Evolutionary conservation across 2,329 filamentous ascomycete species (phyloP).

Genomic region (Chaetomiaceae sp.): DNA sequence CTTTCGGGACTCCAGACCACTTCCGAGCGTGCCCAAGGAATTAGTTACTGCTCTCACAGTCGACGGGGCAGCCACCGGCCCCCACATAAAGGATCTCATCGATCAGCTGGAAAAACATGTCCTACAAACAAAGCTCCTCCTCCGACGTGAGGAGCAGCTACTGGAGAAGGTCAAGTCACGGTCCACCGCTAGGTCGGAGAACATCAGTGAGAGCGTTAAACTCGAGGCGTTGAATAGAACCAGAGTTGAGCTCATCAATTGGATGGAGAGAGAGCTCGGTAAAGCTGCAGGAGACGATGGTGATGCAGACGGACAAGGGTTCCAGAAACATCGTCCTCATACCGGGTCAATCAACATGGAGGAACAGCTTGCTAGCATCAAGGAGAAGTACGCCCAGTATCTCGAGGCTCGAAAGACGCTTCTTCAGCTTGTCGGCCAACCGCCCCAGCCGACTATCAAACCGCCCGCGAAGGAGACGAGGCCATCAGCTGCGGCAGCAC

Average conservation of each 20-base stretch:
- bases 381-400: conserved; percentile 52
- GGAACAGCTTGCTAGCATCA: conserved; percentile 44
- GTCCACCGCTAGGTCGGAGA: conserved; percentile 35
- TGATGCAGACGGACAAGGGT: conserved; percentile 30
- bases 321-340: conserved; percentile 22
- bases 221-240: conserved; percentile 52
- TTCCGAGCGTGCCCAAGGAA: conserved; percentile 50
- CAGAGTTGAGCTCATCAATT: conserved; percentile 57
- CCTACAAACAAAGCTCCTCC: conserved; percentile 53
- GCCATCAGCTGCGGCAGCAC: conserved; percentile 1
- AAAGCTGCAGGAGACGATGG: conserved; percentile 40
- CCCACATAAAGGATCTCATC: conserved; percentile 45
- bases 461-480: conserved; percentile 11
- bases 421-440: conserved; percentile 36
- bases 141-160: conserved; percentile 53
- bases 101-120: conserved; percentile 55
- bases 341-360: conserved; percentile 33
- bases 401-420: conserved; percentile 46
- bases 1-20: conserved; percentile 40
- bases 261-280: conserved; percentile 60
- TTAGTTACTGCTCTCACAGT: conserved; percentile 48
- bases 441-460: conserved; percentile 19
- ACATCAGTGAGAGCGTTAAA: conserved; percentile 37
- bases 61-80: conserved; percentile 36
- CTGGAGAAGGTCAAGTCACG: conserved; percentile 45